Percentiles rank a stretch among this genome's conserved stretches.
Evolutionary conservation across 768 basidiomycete species (phyloP).

Genomic region (Gloeophyllum trabeum): DNA sequence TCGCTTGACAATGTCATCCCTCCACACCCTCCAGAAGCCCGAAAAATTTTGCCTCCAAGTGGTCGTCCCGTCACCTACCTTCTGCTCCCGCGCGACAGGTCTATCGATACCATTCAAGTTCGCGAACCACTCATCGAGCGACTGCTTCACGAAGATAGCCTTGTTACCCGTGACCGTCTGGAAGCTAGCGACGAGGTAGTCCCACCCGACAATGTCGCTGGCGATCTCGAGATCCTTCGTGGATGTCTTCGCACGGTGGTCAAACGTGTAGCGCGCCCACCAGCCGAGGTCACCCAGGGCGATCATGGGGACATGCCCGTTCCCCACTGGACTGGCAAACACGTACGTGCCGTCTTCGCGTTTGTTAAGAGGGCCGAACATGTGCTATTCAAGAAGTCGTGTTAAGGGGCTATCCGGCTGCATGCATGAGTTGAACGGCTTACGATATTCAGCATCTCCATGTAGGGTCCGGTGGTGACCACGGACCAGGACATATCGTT

Average conservation of each 20-base stretch:
- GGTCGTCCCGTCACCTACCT: conserved; percentile 9
- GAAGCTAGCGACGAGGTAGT: conserved; percentile 17
- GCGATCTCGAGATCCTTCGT: conserved; percentile 16
- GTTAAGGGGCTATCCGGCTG: no score
- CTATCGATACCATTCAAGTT: conserved; percentile 8
- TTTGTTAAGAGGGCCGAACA: conserved; percentile 12
- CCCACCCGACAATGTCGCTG: conserved; percentile 13
- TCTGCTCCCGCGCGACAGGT: conserved; percentile 12
- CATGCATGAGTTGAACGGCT: conserved; percentile 4
- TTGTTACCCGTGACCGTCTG: conserved; percentile 15
- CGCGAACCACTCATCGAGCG: conserved; percentile 12
- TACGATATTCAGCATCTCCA: conserved; percentile 28
- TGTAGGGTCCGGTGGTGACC: conserved; percentile 26
- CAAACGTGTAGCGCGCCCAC: conserved; percentile 19
- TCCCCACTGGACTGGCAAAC: conserved; percentile 15
- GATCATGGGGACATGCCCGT: conserved; percentile 16
- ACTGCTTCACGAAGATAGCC: conserved; percentile 10
- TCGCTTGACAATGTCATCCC: conserved; percentile 30
- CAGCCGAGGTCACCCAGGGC: conserved; percentile 20
- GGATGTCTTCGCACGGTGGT: conserved; percentile 14
- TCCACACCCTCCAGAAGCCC: conserved; percentile 30
- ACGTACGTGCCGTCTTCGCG: conserved; percentile 18
- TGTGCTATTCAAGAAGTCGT: no score
- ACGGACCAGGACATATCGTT: conserved; percentile 22
- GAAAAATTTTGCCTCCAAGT: conserved; percentile 27